These are phyloP conservation scores for Pichia norvegensis DNA, from an alignment of 1,139 yeast genomes.

Conservation along the genomic window DNA sequence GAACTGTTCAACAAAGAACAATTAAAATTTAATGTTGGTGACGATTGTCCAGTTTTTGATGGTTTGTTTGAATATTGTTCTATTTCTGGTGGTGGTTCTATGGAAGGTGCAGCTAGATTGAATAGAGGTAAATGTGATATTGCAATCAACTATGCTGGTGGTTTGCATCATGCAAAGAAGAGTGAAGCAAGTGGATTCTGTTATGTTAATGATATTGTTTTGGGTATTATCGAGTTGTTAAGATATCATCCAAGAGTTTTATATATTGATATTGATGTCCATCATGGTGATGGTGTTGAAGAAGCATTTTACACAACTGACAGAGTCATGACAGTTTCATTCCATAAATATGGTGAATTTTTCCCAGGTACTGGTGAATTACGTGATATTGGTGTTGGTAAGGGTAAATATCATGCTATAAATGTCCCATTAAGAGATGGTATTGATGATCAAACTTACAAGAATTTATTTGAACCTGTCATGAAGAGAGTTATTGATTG, in stretches of 20 bases:
- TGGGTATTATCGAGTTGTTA: slow-evolving; percentile 74
- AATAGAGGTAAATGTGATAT: slow-evolving; percentile 83
- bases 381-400: slow-evolving; percentile 79
- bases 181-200: slow-evolving; percentile 93
- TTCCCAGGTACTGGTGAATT: slow-evolving; percentile 95
- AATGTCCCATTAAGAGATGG: slow-evolving; percentile 96
- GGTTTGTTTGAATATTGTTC: slow-evolving; percentile 86
- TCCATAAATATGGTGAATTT: slow-evolving; percentile 93
- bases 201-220: slow-evolving; percentile 88
- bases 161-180: slow-evolving; percentile 94
- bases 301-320: slow-evolving; percentile 95
- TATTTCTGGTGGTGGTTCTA: slow-evolving; percentile 83
- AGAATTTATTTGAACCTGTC: slow-evolving; percentile 81
- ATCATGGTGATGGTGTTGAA: slow-evolving; percentile 98
- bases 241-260: slow-evolving; percentile 85
- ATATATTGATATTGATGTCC: slow-evolving; percentile 91
- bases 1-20: slow-evolving; percentile 89
- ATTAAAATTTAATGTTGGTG: slow-evolving; percentile 89
- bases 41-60: slow-evolving; percentile 96
- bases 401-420: slow-evolving; percentile 77
- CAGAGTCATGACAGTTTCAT: slow-evolving; percentile 89
- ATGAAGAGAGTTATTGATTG: slow-evolving; percentile 51
- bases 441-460: slow-evolving; percentile 88
- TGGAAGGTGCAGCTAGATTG: slow-evolving; percentile 86
- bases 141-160: slow-evolving; percentile 97